A percentile compares a stretch with the other conserved stretches of the same genome.
Conservation (phyloP, 805 yeast genomes). For the Saccharomycopsis javanensis region DNA sequence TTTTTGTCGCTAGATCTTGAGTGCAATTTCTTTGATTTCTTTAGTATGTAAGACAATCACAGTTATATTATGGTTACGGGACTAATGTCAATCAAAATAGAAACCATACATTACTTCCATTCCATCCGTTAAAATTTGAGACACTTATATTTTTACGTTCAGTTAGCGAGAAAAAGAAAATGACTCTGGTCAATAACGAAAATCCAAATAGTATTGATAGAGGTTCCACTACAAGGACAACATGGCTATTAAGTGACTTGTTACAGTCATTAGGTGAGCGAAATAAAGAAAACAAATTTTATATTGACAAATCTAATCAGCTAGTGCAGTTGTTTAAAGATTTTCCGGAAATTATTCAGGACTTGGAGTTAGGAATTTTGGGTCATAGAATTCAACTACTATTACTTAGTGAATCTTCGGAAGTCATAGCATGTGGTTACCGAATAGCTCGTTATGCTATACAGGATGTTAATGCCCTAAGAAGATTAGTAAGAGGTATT, state of each 20-base stretch:
- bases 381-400: conserved; percentile 50
- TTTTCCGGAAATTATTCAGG: conserved; percentile 53
- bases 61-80: no score
- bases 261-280: conserved; percentile 46
- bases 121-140: not conserved
- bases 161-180: not conserved
- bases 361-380: conserved; percentile 50
- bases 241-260: conserved; percentile 53
- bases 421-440: conserved; percentile 67
- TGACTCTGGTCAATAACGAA: not conserved
- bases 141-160: not conserved
- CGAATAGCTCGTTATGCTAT: conserved; percentile 60
- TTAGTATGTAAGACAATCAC: no score
- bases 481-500: conserved; percentile 12
- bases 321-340: conserved; percentile 46
- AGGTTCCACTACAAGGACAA: conserved; percentile 1
- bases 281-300: conserved; percentile 38
- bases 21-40: no score
- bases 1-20: no score
- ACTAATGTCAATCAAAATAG: no score
- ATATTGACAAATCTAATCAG: conserved; percentile 56
- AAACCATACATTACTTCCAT: no score
- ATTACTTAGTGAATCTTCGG: conserved; percentile 45
- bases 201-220: not conserved
- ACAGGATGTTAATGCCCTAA: conserved; percentile 43